Base-by-base conservation (phyloP, 495 filamentous ascomycete species). In the Aspergillus wentii region DNA sequence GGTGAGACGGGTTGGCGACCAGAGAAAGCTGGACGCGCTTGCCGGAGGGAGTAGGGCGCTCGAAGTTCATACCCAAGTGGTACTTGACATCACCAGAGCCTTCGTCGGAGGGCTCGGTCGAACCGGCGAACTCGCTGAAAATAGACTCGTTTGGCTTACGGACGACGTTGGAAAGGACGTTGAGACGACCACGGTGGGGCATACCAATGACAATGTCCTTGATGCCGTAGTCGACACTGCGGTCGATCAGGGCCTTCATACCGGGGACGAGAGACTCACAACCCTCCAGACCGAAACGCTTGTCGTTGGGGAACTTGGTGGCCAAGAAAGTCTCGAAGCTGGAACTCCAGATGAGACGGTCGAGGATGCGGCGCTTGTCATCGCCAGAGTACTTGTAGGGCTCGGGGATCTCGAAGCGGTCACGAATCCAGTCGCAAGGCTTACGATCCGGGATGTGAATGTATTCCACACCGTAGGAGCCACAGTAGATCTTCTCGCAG, bases 171-270 rank as follows among this genome's bases (percentile, higher is more conserved):
- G 87, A 94, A 30, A 98, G 80, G 27, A 98, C 88, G 57, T 98
- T 98, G 26, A 98, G 81, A 71, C 92, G 88, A 52, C 92, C 92
- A 77, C 92, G 88, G 69, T 98, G 92, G 42, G 92, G 92, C 92
- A 97, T 98, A 56, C 92, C 92, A 59, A 98, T 97, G 48, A 97
- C 82, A 48, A 98, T 97, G 53, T 98, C 92, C 70, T 97, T 97
- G 49, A 98, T 82, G 40, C 92, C 92, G 50, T 95, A 95, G 59
- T 98, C 92, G 44, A 98, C 92, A 54, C 89, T 95, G 49, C 92
- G 83, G 62, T 98, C 92, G 35, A 98, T 98, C 37, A 98, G 72
- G 31, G 91, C 92, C 76, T 98, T 98, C 92, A 98, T 98, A 65
- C 92, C 92, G 19, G 92, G 92, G 14, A 98, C 92, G 40, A 98